Evolutionary conservation across 441 rosid species (phyloP), one percentile per base, ranked within the genome.

Genomic region (Bruguiera hainesii): DNA sequence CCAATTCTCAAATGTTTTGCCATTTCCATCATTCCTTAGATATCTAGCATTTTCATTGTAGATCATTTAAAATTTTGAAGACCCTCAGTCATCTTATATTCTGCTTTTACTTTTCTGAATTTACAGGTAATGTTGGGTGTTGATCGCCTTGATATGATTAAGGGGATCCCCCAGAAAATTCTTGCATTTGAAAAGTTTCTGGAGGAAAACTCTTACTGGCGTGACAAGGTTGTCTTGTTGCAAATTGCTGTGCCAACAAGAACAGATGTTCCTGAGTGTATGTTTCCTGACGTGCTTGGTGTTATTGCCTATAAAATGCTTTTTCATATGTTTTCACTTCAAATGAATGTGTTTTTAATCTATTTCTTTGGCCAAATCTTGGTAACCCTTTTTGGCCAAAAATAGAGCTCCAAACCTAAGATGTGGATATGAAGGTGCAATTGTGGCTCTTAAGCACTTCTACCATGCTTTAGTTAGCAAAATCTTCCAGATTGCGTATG

Each of bases 201-300:
- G 0, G 99, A 96, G 89, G 99, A 96, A 77, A 90, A 96, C 67
- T 70, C 87, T 67, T 31, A 13, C 49, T 96, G 99, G 99, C 97
- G 94, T 65, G 97, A 93, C 31, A 89, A 93, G 85, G 99, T 96
- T 78, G 99, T 96, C 70, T 71, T 96, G 69, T 83, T 96, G 75
- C 99, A 96, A 80, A 96, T 96, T 80, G 99, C 99, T 0, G 99
- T 96, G 79, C 99, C 99, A 60, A 96, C 99, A 75, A 90, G 99
- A 82, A 96, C 99, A 65, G 99, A 96, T 76, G 99, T 96, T 77
- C 96, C 99, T 63, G 99, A 96, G 77, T 96, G 99, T 93, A 89
- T 23, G 89, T 64, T 67, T 73, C 78, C 61, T 71, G 35, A 71
- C 65, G 46, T 71, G 52, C 59, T 59, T 62, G 18, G 48, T 42